Evolutionary conservation across 129 eudicot genomes (phyloP), one percentile per base, ranked within the genome.

Genomic region (Pseudognaphalium luteoalbum): DNA sequence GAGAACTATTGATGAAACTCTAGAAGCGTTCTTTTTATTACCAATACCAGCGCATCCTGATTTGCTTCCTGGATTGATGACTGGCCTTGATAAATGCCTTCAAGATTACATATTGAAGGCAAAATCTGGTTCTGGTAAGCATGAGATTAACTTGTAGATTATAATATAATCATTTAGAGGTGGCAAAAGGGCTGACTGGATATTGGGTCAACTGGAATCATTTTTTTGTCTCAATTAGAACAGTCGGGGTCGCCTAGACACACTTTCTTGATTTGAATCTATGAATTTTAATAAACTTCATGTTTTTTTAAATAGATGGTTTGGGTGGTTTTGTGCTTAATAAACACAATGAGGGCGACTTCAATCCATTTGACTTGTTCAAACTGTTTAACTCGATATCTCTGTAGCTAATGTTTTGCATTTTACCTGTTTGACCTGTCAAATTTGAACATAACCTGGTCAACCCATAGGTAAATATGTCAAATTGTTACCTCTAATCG

Each of bases 31-130:
- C 82, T 87, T 92, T 84, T 61, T 87, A 71, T 82, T 92, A 80
- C 97, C 97, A 41, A 92, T 92, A 72, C 92, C 97, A 10, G 82
- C 84, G 80, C 91, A 89, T 85, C 88, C 89, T 5, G 93, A 74
- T 82, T 79, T 89, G 78, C 85, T 92, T 71, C 89, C 96, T 22
- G 90, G 88, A 17, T 74, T 92, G 76, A 73, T 89, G 76, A 70
- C 73, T n/a, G 89, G 96, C 82, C 86, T 92, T 58, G 97, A 92
- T 68, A 74, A 71, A 79, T 84, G 96, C 86, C 91, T 92, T 52
- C 89, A 84, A 75, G 82, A 81, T 47, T 92, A 87, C 83, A 85
- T 87, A 67, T 20, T 75, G 33, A 87, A 87, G 86, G 91, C 96
- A 71, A 89, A 82, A 82, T 87, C 93, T 34, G 97, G 91, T 75